A percentile compares a stretch with the other conserved stretches of the same genome.
Conservation (phyloP, 352 stramenopile species). For the Stephanocyclus meneghinianus region DNA sequence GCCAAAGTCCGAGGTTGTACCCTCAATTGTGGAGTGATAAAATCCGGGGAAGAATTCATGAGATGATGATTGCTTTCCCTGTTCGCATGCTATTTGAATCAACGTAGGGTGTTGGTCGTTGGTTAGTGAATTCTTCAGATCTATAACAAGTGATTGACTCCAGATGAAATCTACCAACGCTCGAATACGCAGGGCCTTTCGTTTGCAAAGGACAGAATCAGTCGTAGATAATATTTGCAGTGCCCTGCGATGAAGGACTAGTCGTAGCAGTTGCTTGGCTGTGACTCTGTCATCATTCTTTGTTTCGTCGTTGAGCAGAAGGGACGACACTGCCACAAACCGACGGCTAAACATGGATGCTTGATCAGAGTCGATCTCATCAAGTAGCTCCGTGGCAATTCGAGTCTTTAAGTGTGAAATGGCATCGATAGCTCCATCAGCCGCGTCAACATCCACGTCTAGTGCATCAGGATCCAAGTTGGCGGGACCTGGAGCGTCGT, state of each 20-base stretch:
- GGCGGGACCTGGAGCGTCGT: conserved; percentile 30
- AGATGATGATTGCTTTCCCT: conserved; percentile 14
- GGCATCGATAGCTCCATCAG: background rate
- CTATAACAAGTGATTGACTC: conserved; percentile 31
- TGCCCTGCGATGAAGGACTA: conserved; percentile 35
- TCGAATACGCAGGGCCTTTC: conserved; percentile 35
- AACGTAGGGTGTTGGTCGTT: conserved; percentile 19
- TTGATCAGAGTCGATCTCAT: conserved; percentile 44
- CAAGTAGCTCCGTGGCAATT: conserved; percentile 25
- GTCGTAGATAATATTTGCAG: conserved; percentile 41
- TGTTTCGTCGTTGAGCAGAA: conserved; percentile 19
- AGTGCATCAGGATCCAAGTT: conserved; percentile 31
- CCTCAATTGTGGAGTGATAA: conserved; percentile 32
- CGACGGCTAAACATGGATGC: conserved; percentile 38
- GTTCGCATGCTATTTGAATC: conserved; percentile 10
- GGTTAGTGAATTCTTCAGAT: background rate
- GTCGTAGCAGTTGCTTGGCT: conserved; percentile 28
- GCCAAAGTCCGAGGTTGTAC: conserved; percentile 30
- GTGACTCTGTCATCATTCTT: conserved; percentile 2
- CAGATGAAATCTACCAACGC: conserved; percentile 46
- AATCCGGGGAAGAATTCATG: conserved; percentile 33
- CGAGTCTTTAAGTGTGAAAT: conserved; percentile 11
- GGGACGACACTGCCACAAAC: conserved; percentile 24
- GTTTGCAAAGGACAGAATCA: conserved; percentile 18
- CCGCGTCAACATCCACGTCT: background rate